Conservation (phyloP, 129 eudicot species). For the Oenanthe sinensis region DNA sequence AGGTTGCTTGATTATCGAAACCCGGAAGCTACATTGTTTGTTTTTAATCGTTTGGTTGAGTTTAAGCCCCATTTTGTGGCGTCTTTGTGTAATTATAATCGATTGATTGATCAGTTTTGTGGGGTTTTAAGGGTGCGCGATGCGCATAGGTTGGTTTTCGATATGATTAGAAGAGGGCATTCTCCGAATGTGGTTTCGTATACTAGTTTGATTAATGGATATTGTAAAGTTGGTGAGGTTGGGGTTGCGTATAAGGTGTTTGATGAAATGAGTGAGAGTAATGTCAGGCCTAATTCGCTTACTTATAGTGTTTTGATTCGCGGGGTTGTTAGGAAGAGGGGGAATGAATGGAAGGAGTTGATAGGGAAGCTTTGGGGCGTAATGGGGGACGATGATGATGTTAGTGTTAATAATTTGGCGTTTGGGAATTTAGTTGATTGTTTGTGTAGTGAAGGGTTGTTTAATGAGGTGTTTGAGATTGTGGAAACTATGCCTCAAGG, state of each 20-base stretch:
- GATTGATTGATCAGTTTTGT: constrained; percentile 62
- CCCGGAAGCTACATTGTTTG: constrained; percentile 38
- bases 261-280: constrained; percentile 63
- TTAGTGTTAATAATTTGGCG: constrained; percentile 59
- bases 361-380: constrained; percentile 47
- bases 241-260: constrained; percentile 54
- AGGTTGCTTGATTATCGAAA: constrained; percentile 36
- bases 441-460: constrained; percentile 62
- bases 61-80: constrained; percentile 66
- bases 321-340: constrained; percentile 38
- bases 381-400: constrained; percentile 32
- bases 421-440: constrained; percentile 51
- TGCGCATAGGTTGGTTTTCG: constrained; percentile 47
- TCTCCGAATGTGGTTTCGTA: constrained; percentile 55
- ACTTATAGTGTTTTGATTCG: constrained; percentile 58
- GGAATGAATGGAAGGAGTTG: constrained; percentile 31
- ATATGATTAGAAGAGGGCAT: constrained; percentile 58
- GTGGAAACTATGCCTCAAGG: constrained; percentile 67
- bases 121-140: constrained; percentile 13
- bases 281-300: constrained; percentile 48
- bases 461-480: constrained; percentile 45
- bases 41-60: constrained; percentile 26
- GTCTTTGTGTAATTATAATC: constrained; percentile 62
- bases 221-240: constrained; percentile 42
- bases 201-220: constrained; percentile 71